phyloP scores from a whole-genome alignment of 2,329 filamentous ascomycete species.

The Monilinia fructigena region DNA sequence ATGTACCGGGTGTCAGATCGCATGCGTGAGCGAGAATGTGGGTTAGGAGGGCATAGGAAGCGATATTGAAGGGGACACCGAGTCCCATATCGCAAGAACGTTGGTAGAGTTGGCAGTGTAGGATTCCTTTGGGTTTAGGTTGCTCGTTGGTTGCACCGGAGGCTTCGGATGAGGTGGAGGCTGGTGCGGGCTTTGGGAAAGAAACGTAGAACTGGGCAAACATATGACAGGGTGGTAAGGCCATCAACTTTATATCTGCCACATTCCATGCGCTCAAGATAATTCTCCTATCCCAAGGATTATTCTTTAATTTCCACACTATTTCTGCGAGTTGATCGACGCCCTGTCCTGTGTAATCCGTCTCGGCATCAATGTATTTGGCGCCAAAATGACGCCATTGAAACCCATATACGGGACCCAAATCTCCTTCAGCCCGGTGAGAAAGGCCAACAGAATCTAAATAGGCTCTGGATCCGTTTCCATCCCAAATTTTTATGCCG shows the following conservation, averaged over 20 bases:
- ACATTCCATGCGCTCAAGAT: slow-evolving; percentile 96
- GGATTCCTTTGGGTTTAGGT: slow-evolving; percentile 54
- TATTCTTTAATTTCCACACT: slow-evolving; percentile 78
- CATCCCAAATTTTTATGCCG: slow-evolving; percentile 97
- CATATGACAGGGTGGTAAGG: slow-evolving; percentile 92
- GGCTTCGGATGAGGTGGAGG: not conserved
- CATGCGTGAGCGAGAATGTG: slow-evolving; percentile 92
- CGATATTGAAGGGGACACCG: slow-evolving; percentile 95
- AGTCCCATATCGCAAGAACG: slow-evolving; percentile 95
- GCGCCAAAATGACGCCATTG: slow-evolving; percentile 99
- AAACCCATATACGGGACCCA: slow-evolving; percentile 96
- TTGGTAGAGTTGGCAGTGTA: slow-evolving; percentile 91
- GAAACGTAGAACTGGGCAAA: slow-evolving; percentile 80
- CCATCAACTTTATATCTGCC: slow-evolving; percentile 80
- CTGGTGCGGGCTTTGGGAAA: slow-evolving; percentile 29
- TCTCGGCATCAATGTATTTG: slow-evolving; percentile 73
- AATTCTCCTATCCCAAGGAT: slow-evolving; percentile 85
- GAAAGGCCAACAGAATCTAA: slow-evolving; percentile 81
- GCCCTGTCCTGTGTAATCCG: slow-evolving; percentile 83
- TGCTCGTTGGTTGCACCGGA: not conserved
- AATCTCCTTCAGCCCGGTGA: slow-evolving; percentile 80
- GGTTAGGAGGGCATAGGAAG: slow-evolving; percentile 86
- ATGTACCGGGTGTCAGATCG: slow-evolving; percentile 77
- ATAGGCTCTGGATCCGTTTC: slow-evolving; percentile 87
- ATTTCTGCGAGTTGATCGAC: slow-evolving; percentile 92